These are phyloP conservation scores for Termitomyces sp. DNA, from an alignment of 768 basidiomycete species.

Conservation along the genomic window DNA sequence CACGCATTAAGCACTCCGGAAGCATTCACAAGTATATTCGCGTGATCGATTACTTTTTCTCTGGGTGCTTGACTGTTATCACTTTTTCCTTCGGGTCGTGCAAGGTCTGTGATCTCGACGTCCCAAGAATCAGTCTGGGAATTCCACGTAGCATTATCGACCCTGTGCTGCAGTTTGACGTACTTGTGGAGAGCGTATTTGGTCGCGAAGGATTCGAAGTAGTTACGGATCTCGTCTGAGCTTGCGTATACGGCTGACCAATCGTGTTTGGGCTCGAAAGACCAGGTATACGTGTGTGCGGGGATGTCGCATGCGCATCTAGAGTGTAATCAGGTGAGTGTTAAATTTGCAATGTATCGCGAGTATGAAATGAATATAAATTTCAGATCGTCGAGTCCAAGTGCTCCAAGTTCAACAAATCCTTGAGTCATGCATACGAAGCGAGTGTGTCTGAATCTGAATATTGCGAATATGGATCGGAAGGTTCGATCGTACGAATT, in stretches of 20 bases:
- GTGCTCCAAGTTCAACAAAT: background rate
- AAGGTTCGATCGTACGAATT: too few species aligned
- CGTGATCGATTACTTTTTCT: conserved; percentile 20
- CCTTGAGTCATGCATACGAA: too few species aligned
- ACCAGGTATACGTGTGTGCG: conserved; percentile 31
- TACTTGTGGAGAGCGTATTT: conserved; percentile 31
- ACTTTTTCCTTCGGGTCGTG: background rate
- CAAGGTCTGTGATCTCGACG: conserved; percentile 22
- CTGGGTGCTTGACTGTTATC: conserved; percentile 2
- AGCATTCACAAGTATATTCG: conserved; percentile 32
- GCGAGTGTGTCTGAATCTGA: too few species aligned
- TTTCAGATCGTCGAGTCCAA: background rate
- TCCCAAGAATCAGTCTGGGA: conserved; percentile 25
- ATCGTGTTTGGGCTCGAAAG: conserved; percentile 29
- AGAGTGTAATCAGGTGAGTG: background rate
- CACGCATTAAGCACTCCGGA: conserved; percentile 33
- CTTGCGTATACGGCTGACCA: conserved; percentile 32
- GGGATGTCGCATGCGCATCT: conserved; percentile 32
- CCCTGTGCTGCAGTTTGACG: conserved; percentile 25
- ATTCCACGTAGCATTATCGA: conserved; percentile 29
- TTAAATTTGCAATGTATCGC: background rate
- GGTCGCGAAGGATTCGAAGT: conserved; percentile 26
- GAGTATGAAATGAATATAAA: background rate
- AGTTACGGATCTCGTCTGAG: conserved; percentile 26
- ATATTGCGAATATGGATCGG: background rate